Evolutionary conservation across 305 asterid genomes (phyloP).

Genomic region (Andrographis paniculata): DNA sequence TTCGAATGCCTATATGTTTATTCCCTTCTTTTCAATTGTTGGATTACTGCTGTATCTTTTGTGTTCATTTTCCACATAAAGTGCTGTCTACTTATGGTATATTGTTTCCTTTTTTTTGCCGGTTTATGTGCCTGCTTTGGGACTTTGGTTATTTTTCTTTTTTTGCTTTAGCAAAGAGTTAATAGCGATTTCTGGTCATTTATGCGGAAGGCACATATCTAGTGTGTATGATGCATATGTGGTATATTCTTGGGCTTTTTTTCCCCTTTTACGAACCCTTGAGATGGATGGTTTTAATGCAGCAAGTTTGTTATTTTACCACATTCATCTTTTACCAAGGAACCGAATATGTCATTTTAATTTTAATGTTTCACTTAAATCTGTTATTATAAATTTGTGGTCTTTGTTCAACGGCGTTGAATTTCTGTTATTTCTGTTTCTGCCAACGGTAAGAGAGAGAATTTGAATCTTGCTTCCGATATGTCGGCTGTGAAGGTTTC

Average conservation of each 20-base stretch:
- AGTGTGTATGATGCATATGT: neutral
- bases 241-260: no score
- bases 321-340: no score
- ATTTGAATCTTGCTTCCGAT: slow-evolving; percentile 19
- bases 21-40: neutral
- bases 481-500: slow-evolving; percentile 22
- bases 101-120: no score
- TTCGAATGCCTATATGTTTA: neutral
- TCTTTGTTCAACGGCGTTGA: slow-evolving; percentile 19
- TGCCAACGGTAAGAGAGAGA: slow-evolving; percentile 15
- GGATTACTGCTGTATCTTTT: neutral
- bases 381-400: slow-evolving; percentile 14
- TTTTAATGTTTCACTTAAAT: no score
- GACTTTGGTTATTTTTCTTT: slow-evolving; percentile 3
- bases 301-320: no score
- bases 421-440: slow-evolving; percentile 36
- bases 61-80: neutral
- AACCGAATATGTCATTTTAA: no score
- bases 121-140: slow-evolving; percentile 10
- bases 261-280: no score
- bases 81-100: no score
- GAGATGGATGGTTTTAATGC: no score
- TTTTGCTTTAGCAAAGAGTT: neutral
- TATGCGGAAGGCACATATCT: slow-evolving; percentile 2
- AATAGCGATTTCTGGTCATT: neutral